These are phyloP conservation scores for Pseudogymnoascus sp. DNA, from an alignment of 2,329 filamentous ascomycete species.

Conservation along the genomic window DNA sequence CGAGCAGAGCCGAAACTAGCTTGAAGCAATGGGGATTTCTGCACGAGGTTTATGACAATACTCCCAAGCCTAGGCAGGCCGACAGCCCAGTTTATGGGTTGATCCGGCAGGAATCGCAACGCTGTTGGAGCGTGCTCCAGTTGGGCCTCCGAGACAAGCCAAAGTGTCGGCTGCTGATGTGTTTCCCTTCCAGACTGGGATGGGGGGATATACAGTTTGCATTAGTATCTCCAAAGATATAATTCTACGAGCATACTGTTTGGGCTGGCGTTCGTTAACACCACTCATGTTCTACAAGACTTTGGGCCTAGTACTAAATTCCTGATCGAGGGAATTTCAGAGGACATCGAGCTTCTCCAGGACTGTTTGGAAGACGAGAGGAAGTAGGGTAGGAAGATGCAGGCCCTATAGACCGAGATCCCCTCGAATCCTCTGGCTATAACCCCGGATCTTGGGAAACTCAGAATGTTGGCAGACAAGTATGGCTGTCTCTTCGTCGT, in stretches of 20 bases:
- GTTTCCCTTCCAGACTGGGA: not conserved
- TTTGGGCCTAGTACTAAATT: conserved; percentile 36
- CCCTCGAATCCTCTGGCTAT: conserved; percentile 39
- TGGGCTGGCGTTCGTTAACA: conserved; percentile 45
- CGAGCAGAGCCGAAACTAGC: too few species aligned
- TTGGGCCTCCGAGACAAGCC: not conserved
- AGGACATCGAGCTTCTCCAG: conserved; percentile 38
- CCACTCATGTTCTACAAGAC: conserved; percentile 40
- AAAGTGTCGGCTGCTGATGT: not conserved
- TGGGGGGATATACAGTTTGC: conserved; percentile 22
- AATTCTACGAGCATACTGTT: conserved; percentile 35
- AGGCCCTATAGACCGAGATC: conserved; percentile 43
- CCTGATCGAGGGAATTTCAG: conserved; percentile 36
- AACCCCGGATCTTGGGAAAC: conserved; percentile 32
- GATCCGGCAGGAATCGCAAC: too few species aligned
- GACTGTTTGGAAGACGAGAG: conserved; percentile 31
- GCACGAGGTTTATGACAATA: too few species aligned
- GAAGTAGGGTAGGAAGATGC: conserved; percentile 30
- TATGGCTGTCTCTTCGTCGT: conserved; percentile 27
- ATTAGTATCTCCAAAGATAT: conserved; percentile 31
- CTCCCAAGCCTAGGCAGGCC: too few species aligned
- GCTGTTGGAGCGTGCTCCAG: too few species aligned
- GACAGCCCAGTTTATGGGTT: too few species aligned
- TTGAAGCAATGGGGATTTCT: too few species aligned
- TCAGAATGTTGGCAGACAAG: conserved; percentile 34